Evolutionary conservation across 2,329 filamentous ascomycete species (phyloP).

Genomic region (Botryotinia convoluta): DNA sequence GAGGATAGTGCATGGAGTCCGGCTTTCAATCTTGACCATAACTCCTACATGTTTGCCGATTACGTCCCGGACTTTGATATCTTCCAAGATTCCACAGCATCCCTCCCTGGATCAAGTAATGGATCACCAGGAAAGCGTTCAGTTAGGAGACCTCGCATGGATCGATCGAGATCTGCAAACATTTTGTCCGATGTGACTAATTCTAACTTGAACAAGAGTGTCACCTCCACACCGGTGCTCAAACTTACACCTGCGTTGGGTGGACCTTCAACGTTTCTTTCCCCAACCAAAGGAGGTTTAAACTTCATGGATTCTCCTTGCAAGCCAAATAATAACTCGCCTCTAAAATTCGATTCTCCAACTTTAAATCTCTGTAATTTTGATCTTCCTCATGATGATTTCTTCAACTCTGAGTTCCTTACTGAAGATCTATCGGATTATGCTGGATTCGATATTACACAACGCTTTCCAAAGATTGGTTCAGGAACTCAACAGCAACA

Average conservation of each 20-base stretch:
- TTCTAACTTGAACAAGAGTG: slow-evolving; percentile 49
- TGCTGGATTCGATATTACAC: slow-evolving; percentile 66
- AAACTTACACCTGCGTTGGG: slow-evolving; percentile 45
- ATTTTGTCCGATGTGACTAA: slow-evolving; percentile 55
- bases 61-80: slow-evolving; percentile 59
- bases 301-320: slow-evolving; percentile 48
- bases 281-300: slow-evolving; percentile 56
- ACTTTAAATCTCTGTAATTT: slow-evolving; percentile 29
- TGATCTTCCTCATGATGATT: slow-evolving; percentile 46
- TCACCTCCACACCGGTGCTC: slow-evolving; percentile 51
- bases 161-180: slow-evolving; percentile 61
- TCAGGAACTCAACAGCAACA: slow-evolving; percentile 42
- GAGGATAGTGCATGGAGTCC: slow-evolving; percentile 61
- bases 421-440: slow-evolving; percentile 58
- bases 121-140: slow-evolving; percentile 68
- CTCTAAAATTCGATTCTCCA: slow-evolving; percentile 32
- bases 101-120: slow-evolving; percentile 46
- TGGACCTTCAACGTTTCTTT: slow-evolving; percentile 44
- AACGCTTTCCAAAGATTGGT: slow-evolving; percentile 75
- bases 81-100: slow-evolving; percentile 47
- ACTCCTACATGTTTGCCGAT: slow-evolving; percentile 50
- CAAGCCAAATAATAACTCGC: slow-evolving; percentile 43
- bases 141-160: slow-evolving; percentile 56
- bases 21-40: slow-evolving; percentile 61
- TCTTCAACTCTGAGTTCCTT: slow-evolving; percentile 54